Percentiles rank a stretch among this genome's conserved stretches.
Evolutionary conservation across 2,329 filamentous ascomycete genomes (phyloP).

Genomic region (Xylaria sp.): DNA sequence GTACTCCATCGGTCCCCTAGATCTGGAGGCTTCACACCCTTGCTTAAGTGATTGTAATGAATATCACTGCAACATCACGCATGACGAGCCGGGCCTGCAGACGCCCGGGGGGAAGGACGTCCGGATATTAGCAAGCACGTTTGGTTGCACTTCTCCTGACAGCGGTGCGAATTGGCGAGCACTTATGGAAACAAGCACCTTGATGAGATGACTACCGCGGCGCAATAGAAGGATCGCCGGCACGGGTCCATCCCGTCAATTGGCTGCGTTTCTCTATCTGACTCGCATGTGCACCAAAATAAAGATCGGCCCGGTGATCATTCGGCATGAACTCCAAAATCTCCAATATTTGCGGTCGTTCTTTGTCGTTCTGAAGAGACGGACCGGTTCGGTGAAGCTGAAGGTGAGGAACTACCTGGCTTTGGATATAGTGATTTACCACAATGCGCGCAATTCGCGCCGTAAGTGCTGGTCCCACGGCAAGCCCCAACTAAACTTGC

Average conservation of each 20-base stretch:
- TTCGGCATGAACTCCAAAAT: too few species aligned
- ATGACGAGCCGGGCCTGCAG: neutral
- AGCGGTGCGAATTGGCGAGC: neutral
- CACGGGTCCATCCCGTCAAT: neutral
- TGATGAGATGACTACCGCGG: too few species aligned
- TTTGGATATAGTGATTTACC: neutral
- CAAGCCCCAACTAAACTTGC: too few species aligned
- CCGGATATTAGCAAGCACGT: neutral
- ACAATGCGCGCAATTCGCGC: neutral
- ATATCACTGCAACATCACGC: neutral
- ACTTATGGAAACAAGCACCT: neutral
- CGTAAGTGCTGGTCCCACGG: neutral
- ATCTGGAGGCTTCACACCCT: too few species aligned
- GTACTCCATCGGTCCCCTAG: too few species aligned
- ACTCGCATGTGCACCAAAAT: neutral
- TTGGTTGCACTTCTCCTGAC: neutral
- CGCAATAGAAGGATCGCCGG: too few species aligned
- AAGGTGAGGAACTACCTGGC: slow-evolving; percentile 5
- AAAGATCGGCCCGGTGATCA: neutral
- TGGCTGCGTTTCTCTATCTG: neutral
- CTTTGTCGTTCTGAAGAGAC: slow-evolving; percentile 2
- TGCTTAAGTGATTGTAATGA: neutral
- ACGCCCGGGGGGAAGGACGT: too few species aligned
- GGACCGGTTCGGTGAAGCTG: slow-evolving; percentile 2
- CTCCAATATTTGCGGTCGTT: too few species aligned